phyloP scores from a whole-genome alignment of 257 asterid species.

The Nicotiana benthamiana region DNA sequence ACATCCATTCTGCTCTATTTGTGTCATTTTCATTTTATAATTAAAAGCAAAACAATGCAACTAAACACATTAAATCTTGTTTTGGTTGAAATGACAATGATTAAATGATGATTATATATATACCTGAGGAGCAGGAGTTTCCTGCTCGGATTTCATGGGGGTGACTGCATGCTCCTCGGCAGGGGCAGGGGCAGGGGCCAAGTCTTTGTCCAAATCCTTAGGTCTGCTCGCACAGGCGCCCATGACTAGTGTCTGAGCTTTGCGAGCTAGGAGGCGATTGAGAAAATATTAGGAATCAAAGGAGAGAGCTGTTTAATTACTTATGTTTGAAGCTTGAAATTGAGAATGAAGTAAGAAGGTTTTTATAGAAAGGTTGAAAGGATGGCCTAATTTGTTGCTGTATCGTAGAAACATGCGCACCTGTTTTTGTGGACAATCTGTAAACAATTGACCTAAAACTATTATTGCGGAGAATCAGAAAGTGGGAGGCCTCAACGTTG shows the following conservation, averaged over 20 bases:
- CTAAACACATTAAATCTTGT: neutral
- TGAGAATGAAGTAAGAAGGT: neutral
- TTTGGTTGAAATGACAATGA: neutral
- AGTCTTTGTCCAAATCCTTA: constrained; percentile 42
- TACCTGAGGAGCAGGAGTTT: constrained; percentile 28
- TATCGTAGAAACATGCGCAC: constrained; percentile 13
- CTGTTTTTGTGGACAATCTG: constrained; percentile 23
- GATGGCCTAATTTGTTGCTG: neutral
- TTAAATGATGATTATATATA: neutral
- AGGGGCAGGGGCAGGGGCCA: constrained; percentile 31
- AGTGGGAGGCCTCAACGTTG: constrained; percentile 21
- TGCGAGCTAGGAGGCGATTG: neutral
- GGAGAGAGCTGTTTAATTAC: neutral
- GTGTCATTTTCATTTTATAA: neutral
- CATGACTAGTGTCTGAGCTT: constrained; percentile 32
- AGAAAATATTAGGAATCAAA: neutral
- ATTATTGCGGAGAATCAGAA: neutral
- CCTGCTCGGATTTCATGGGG: constrained; percentile 31
- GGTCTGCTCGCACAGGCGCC: constrained; percentile 97
- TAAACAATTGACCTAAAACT: neutral
- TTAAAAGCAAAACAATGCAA: neutral
- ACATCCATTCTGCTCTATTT: neutral
- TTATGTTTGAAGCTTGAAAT: constrained; percentile 12
- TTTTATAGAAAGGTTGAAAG: constrained; percentile 24
- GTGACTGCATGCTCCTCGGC: constrained; percentile 31